phyloP scores from a whole-genome alignment of 1,139 yeast genomes.

The Zygoascus hellenicus region DNA sequence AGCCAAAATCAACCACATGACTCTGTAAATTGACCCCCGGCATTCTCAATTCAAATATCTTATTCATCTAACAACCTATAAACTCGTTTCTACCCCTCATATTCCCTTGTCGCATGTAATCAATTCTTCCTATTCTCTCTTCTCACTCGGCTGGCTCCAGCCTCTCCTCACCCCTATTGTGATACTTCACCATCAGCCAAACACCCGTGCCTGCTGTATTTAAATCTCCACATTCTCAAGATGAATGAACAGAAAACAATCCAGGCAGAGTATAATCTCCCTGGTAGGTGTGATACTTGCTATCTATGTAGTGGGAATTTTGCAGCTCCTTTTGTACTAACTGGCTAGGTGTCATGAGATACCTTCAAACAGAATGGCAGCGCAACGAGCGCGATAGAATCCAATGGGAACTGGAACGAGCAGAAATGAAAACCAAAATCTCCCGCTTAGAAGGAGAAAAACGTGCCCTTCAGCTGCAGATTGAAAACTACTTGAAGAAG shows the following conservation, averaged over 20 bases:
- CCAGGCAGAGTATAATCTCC: conserved; percentile 32
- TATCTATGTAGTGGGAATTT: background rate
- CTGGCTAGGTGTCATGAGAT: conserved; percentile 49
- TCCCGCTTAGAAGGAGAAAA: conserved; percentile 39
- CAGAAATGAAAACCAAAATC: conserved; percentile 45
- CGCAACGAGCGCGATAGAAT: conserved; percentile 51
- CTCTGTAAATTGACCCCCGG: too few relatives aligned
- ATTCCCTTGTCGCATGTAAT: background rate
- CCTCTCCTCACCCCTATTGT: background rate
- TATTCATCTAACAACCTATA: background rate
- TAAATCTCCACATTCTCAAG: background rate
- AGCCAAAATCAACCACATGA: too few relatives aligned
- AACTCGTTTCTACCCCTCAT: background rate
- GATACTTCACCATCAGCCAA: background rate
- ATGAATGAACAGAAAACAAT: conserved; percentile 9
- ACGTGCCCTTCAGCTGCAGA: conserved; percentile 29
- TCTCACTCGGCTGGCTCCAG: background rate
- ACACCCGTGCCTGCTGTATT: background rate
- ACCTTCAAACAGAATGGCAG: conserved; percentile 52
- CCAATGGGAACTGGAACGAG: conserved; percentile 50
- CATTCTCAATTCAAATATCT: too few relatives aligned
- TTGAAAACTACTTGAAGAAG: conserved; percentile 28
- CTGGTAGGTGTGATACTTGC: conserved; percentile 20
- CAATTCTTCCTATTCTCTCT: background rate
- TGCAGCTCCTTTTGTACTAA: background rate